These are phyloP conservation scores for Ganoderma meredithae DNA, from an alignment of 1,284 basidiomycete species.

Conservation along the genomic window DNA sequence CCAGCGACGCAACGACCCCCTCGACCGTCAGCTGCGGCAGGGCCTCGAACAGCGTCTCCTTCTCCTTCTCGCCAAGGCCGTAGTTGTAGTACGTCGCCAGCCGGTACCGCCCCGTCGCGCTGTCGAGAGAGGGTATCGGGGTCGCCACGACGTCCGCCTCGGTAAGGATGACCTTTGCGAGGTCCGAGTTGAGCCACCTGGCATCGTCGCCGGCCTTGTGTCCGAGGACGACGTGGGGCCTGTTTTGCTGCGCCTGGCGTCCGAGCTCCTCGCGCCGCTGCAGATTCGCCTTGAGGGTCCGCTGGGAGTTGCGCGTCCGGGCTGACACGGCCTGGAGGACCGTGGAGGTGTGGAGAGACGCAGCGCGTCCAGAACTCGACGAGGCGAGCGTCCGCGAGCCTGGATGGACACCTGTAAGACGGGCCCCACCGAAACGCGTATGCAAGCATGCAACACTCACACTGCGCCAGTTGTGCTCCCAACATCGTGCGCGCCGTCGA, in stretches of 20 bases:
- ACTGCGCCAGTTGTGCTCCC: constrained; percentile 39
- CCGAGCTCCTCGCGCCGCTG: constrained; percentile 54
- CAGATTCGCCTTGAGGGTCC: constrained; percentile 59
- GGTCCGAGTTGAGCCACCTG: constrained; percentile 71
- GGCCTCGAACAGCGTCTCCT: constrained; percentile 63
- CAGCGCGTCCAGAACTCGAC: constrained; percentile 44
- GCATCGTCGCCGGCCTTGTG: constrained; percentile 64
- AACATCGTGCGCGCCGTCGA: constrained; percentile 39
- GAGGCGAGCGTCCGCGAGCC: constrained; percentile 55
- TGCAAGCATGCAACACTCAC: constrained; percentile 32
- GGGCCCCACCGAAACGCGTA: not conserved
- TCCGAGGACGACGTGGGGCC: constrained; percentile 79
- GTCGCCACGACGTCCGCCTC: constrained; percentile 54
- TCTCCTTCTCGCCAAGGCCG: constrained; percentile 65
- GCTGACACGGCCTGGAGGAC: constrained; percentile 45
- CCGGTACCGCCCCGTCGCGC: constrained; percentile 38
- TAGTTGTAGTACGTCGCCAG: constrained; percentile 63
- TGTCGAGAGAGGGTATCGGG: constrained; percentile 29
- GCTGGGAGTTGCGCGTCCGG: constrained; percentile 47
- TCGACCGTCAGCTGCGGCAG: constrained; percentile 58
- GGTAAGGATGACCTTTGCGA: constrained; percentile 67
- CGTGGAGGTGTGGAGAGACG: constrained; percentile 64
- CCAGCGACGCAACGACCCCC: constrained; percentile 17
- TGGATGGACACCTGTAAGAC: constrained; percentile 32
- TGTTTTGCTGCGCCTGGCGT: constrained; percentile 49